Evolutionary conservation across 345 rosid genomes (phyloP), one percentile per base, ranked within the genome.

Genomic region (Pistacia atlantica): DNA sequence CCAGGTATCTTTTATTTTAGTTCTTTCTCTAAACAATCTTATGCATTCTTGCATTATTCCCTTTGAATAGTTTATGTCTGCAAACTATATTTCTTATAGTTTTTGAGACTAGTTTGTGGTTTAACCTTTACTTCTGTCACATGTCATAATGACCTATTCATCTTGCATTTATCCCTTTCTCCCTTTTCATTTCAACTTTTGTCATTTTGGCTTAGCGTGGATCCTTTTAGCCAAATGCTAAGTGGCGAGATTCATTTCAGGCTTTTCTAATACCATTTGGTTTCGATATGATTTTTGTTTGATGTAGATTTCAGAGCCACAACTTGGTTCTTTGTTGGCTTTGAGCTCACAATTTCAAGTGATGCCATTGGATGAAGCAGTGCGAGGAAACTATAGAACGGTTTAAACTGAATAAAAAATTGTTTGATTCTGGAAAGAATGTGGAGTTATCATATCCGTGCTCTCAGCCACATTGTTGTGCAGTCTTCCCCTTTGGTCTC

Each of bases 311-410:
- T 85, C 87, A 58, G 98, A 87, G 83, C 80, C 92, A 37, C 89
- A 94, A 71, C 94, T 96, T 72, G 80, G 74, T 79, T 81, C 88
- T 9, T 72, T 96, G 76, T 68, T 75, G 88, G 83, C 85, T 80
- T 75, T 93, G 85, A 83, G 92, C 83, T 80, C 77, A 46, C 86
- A 73, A 71, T 94, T 87, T 86, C 91, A 91, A 84, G 94, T 92
- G 78, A 80, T 80, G 82, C 87, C 93, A 48, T 76, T 94, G 78
- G 89, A n/a, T 83, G 78, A 96, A 83, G 86, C 97, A 86, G 77
- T 96, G 99, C 75, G 90, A 86, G 78, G 95, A 96, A 81, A 80
- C 83, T 51, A 80, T 87, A 55, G 89, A 86, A 77, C 74, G 85
- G 14, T 85, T 87, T 69, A 89, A 88, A 75, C 80, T 83, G 11